Evolutionary conservation across 495 filamentous ascomycete species (phyloP).

Genomic region (Neurospora sp.): DNA sequence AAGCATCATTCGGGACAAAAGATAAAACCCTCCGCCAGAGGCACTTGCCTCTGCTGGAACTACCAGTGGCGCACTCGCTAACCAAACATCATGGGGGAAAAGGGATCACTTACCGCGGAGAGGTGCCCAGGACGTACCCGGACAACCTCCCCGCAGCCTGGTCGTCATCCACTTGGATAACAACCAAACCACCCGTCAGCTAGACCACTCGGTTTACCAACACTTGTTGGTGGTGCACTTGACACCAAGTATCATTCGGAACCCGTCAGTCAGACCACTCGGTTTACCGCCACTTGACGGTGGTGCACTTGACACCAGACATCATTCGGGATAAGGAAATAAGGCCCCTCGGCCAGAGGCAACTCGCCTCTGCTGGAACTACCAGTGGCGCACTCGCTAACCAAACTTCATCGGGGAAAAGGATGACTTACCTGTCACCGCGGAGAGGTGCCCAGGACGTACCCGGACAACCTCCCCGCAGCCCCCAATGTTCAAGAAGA

Average conservation of each 20-base stretch:
- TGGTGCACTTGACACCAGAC: not conserved
- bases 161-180: too few relatives aligned
- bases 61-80: not conserved
- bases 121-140: not conserved
- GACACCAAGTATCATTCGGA: not conserved
- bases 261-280: not conserved
- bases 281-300: not conserved
- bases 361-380: not conserved
- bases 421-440: not conserved
- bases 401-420: not conserved
- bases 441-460: not conserved
- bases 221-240: not conserved
- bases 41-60: not conserved
- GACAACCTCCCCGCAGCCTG: not conserved
- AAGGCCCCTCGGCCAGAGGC: not conserved
- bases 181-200: not conserved
- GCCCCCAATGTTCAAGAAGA: not conserved
- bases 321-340: not conserved
- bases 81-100: not conserved
- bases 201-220: not conserved
- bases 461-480: not conserved
- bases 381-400: not conserved
- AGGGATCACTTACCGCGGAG: not conserved
- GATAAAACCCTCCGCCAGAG: not conserved
- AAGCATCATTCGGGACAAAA: not conserved